These are phyloP conservation scores for Carallia brachiata DNA, from an alignment of 345 rosid genomes.

Conservation along the genomic window DNA sequence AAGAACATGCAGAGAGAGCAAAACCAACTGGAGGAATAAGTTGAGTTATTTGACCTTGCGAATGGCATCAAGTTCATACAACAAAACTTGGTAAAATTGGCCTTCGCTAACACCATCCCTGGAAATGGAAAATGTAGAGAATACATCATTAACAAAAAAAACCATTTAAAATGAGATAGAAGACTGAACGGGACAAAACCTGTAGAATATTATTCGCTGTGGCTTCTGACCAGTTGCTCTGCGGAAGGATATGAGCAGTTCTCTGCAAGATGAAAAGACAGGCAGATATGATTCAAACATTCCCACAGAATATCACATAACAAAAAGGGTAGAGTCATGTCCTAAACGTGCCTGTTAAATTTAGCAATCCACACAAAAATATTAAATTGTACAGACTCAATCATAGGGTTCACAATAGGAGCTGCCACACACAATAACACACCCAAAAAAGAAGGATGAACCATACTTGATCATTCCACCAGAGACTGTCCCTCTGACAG, in stretches of 20 bases:
- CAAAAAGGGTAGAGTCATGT: neutral
- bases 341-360: neutral
- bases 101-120: slow-evolving; percentile 99
- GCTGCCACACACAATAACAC: too few relatives aligned
- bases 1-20: neutral
- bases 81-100: slow-evolving; percentile 90
- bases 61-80: slow-evolving; percentile 94
- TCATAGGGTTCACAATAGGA: too few relatives aligned
- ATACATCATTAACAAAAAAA: neutral
- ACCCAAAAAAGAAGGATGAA: neutral
- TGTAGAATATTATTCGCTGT: slow-evolving; percentile 88
- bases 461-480: slow-evolving; percentile 99
- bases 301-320: neutral
- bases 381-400: too few relatives aligned
- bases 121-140: slow-evolving; percentile 6
- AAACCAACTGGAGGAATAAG: neutral
- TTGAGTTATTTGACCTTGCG: slow-evolving; percentile 57
- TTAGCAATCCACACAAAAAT: neutral
- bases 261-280: slow-evolving; percentile 38
- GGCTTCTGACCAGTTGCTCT: slow-evolving; percentile 96
- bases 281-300: neutral
- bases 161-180: neutral
- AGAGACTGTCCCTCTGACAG: slow-evolving; percentile 78
- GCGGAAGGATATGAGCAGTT: slow-evolving; percentile 89
- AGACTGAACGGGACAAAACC: slow-evolving; percentile 33